Base-by-base conservation (phyloP, 805 yeast species). In the Starmerella khaoyaiensis region DNA sequence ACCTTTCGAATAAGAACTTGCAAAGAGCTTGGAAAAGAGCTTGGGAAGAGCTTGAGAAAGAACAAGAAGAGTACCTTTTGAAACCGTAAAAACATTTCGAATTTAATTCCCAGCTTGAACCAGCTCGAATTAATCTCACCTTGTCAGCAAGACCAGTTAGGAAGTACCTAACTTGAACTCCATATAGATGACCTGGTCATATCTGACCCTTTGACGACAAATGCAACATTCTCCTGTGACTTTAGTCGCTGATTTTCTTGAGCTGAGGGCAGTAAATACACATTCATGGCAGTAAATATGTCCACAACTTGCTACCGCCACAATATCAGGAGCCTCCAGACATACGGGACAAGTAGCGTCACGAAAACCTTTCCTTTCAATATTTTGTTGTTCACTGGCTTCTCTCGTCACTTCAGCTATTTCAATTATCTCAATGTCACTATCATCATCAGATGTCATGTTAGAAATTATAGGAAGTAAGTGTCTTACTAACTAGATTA, bases 241-340 rank as follows among this genome's bases (percentile, higher is more conserved):
- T 15, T 28, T 14, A 20, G 36, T 40, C 6, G 47, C 44, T 4
- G 22, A 17, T 4, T 34, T 28, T 9, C 36, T 21, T 25, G 45
- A 39, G 28, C 40, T 33, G 25, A 46, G 40, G 9, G 50, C 43
- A 18, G 44, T 30, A 26, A 38, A 45, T 6, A 46, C 39, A 24
- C 50, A 46, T 21, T 46, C 50, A 33, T 39, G 45, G 42, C 50
- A 46, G 37, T 45, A 46, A 9, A 33, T 21, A 29, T 46, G 50
- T 17, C 50, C 50, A 28, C 50, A 46, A 21, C 33, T 33, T 8
- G 42, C 50, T 11, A 46, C 50, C 8, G 50, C 50, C 12, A 46
- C 39, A 14, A 42, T 33, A 11, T 46, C 47, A 8, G 50, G 50
- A n/a, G 35, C 35, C 21, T 46, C 50, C 10, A 46, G 25, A 24